These are phyloP conservation scores for Lizanozyma gosingica DNA, from an alignment of 1,139 yeast species.

Conservation along the genomic window DNA sequence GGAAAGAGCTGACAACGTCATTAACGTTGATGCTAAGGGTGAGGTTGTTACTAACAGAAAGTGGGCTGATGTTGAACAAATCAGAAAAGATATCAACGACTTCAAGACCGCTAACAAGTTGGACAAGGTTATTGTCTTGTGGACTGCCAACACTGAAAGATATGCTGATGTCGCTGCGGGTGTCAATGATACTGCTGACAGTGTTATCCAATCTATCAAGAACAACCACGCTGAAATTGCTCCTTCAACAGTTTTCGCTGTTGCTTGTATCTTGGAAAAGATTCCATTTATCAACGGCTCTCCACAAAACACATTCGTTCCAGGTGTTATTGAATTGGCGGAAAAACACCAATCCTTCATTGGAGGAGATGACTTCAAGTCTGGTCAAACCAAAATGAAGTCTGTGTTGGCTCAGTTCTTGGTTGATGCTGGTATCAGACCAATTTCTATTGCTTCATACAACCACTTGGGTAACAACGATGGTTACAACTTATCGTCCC, in stretches of 20 bases:
- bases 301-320: constrained; percentile 95
- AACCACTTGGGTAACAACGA: constrained; percentile 96
- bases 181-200: constrained; percentile 83
- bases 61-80: constrained; percentile 85
- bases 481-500: constrained; percentile 86
- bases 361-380: constrained; percentile 96
- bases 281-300: constrained; percentile 93
- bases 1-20: constrained; percentile 83
- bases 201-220: constrained; percentile 67
- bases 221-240: constrained; percentile 74
- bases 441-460: constrained; percentile 87
- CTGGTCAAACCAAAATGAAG: constrained; percentile 93
- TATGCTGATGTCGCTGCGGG: constrained; percentile 71
- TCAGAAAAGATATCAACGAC: constrained; percentile 74
- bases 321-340: constrained; percentile 87
- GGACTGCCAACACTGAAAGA: constrained; percentile 98
- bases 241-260: constrained; percentile 88
- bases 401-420: constrained; percentile 92
- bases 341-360: constrained; percentile 69
- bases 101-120: constrained; percentile 67
- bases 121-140: constrained; percentile 82
- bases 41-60: constrained; percentile 51
- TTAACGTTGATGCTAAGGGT: constrained; percentile 43
- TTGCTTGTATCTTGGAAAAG: constrained; percentile 81
- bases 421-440: constrained; percentile 96